phyloP scores from a whole-genome alignment of 345 rosid species.

The Garcia nutans region DNA sequence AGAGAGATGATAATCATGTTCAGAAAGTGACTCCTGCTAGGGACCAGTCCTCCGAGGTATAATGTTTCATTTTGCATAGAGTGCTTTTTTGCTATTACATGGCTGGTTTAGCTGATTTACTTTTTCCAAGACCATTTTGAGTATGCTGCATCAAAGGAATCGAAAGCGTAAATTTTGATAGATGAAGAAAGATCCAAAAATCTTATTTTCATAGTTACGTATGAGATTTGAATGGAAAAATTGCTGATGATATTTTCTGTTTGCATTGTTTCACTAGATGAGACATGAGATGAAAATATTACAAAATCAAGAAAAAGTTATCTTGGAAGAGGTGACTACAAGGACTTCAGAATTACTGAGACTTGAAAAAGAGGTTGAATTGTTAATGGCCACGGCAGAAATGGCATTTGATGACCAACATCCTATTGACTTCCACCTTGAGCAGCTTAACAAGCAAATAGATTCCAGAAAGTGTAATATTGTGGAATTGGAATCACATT shows the following conservation, averaged over 20 bases:
- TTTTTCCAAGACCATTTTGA: not conserved
- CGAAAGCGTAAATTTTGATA: not conserved
- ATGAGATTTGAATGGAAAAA: not conserved
- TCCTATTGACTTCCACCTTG: constrained; percentile 45
- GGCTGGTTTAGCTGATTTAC: not conserved
- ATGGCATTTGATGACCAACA: constrained; percentile 50
- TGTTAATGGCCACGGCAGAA: constrained; percentile 52
- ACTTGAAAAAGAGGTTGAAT: constrained; percentile 56
- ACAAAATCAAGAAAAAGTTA: constrained; percentile 34
- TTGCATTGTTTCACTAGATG: constrained; percentile 38
- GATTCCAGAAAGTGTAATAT: constrained; percentile 40
- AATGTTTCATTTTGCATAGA: constrained; percentile 9
- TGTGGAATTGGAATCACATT: constrained; percentile 43
- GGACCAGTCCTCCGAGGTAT: constrained; percentile 45
- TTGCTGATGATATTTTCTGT: constrained; percentile 4
- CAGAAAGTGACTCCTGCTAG: constrained; percentile 16
- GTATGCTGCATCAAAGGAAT: constrained; percentile 10
- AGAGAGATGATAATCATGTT: constrained; percentile 20
- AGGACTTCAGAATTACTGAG: constrained; percentile 39
- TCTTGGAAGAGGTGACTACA: constrained; percentile 38
- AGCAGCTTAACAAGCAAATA: constrained; percentile 49
- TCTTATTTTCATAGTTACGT: not conserved
- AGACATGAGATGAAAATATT: constrained; percentile 30
- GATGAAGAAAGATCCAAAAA: not conserved
- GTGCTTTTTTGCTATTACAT: not conserved